These are phyloP conservation scores for Mortierella hygrophila DNA, from an alignment of 192 early-diverging fungal genomes.

Conservation along the genomic window DNA sequence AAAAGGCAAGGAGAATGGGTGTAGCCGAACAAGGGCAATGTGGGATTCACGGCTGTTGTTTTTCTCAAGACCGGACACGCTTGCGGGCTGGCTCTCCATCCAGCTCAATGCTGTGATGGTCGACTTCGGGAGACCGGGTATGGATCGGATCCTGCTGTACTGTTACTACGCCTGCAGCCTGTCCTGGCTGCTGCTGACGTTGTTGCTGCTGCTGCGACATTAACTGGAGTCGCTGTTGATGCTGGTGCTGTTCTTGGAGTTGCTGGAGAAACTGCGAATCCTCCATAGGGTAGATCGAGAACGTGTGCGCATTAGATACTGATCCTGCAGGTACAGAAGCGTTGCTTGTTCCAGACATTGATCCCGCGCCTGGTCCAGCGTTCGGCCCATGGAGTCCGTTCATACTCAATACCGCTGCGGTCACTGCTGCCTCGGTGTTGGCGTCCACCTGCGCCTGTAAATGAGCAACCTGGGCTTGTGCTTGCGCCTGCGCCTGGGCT, in stretches of 20 bases:
- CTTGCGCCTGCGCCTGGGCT: slow-evolving; percentile 12
- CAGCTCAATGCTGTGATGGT: slow-evolving; percentile 15
- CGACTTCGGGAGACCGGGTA: neutral
- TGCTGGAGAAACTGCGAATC: slow-evolving; percentile 19
- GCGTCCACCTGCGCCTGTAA: slow-evolving; percentile 23
- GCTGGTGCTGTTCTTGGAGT: slow-evolving; percentile 26
- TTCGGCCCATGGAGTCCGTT: neutral
- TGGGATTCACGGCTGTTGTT: neutral
- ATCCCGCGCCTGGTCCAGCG: neutral
- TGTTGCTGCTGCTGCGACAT: slow-evolving; percentile 21
- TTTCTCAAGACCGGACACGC: slow-evolving; percentile 14
- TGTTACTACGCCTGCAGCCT: neutral
- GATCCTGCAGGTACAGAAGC: slow-evolving; percentile 16
- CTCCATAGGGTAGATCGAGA: neutral
- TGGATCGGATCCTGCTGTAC: neutral
- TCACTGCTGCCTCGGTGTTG: slow-evolving; percentile 27
- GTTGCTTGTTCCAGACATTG: slow-evolving; percentile 7
- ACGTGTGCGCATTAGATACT: slow-evolving; percentile 4
- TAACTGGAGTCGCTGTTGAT: slow-evolving; percentile 20
- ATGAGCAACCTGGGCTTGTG: slow-evolving; percentile 15
- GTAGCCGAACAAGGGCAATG: neutral
- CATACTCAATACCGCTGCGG: slow-evolving; percentile 23
- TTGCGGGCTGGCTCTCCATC: slow-evolving; percentile 28
- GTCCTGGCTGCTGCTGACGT: neutral
- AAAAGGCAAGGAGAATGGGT: neutral